These are phyloP conservation scores for Rhytidhysteron rufulum DNA, from an alignment of 2,329 filamentous ascomycete species.

Conservation along the genomic window DNA sequence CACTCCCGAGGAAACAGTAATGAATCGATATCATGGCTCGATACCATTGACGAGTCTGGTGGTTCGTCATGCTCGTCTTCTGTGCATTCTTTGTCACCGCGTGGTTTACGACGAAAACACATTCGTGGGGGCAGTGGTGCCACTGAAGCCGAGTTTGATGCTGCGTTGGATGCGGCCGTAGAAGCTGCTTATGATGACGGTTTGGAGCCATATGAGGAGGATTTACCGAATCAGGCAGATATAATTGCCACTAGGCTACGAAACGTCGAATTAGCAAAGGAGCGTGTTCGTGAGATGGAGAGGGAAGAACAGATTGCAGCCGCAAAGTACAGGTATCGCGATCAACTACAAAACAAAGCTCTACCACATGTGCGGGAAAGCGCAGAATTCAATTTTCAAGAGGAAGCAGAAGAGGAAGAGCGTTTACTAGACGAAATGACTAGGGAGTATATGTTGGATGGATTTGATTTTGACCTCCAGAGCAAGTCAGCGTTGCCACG, in stretches of 20 bases:
- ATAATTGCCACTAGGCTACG: slow-evolving; percentile 39
- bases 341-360: slow-evolving; percentile 45
- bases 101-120: slow-evolving; percentile 65
- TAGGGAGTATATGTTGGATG: slow-evolving; percentile 74
- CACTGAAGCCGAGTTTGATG: slow-evolving; percentile 89
- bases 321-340: slow-evolving; percentile 58
- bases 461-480: slow-evolving; percentile 71
- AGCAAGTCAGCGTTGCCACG: slow-evolving; percentile 67
- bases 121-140: slow-evolving; percentile 65
- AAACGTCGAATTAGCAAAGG: slow-evolving; percentile 71
- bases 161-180: slow-evolving; percentile 88
- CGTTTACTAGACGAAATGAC: slow-evolving; percentile 78
- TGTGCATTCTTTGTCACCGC: slow-evolving; percentile 74
- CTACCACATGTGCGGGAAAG: slow-evolving; percentile 37
- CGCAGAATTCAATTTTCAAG: slow-evolving; percentile 29
- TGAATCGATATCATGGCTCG: slow-evolving; percentile 87
- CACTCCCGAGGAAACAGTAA: slow-evolving; percentile 60
- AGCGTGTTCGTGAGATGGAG: slow-evolving; percentile 70
- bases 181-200: slow-evolving; percentile 95
- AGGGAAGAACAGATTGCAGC: slow-evolving; percentile 62
- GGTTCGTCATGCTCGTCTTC: slow-evolving; percentile 72
- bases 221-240: slow-evolving; percentile 38
- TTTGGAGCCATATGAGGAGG: slow-evolving; percentile 65
- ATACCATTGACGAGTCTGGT: slow-evolving; percentile 87
- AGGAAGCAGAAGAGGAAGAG: slow-evolving; percentile 48